phyloP scores from a whole-genome alignment of 129 eudicot species.

The Kitagawia praeruptora region DNA sequence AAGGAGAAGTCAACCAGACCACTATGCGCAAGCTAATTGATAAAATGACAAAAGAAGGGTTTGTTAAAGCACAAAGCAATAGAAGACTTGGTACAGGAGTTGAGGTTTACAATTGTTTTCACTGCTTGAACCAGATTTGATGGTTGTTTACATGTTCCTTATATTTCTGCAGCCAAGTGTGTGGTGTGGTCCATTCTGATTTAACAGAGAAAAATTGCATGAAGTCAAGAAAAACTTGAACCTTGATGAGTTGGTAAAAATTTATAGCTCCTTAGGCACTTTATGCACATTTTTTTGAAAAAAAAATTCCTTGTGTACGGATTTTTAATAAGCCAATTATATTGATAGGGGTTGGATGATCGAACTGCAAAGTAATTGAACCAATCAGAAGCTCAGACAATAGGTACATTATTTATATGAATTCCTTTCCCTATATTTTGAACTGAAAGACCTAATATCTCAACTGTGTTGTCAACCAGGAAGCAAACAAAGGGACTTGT shows the following conservation, averaged over 20 bases:
- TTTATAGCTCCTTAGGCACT: neutral
- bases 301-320: neutral
- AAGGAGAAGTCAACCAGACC: constrained; percentile 60
- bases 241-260: constrained; percentile 49
- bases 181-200: constrained; percentile 84
- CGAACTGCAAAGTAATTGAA: constrained; percentile 39
- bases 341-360: constrained; percentile 48
- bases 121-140: neutral
- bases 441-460: neutral
- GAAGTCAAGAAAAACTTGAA: constrained; percentile 71
- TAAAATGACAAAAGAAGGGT: constrained; percentile 86
- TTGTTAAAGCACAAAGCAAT: constrained; percentile 52
- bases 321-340: constrained; percentile 8
- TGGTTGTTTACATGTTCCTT: neutral
- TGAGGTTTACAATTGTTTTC: neutral
- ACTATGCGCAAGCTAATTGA: constrained; percentile 72
- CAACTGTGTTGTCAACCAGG: constrained; percentile 29
- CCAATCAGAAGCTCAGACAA: constrained; percentile 24
- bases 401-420: constrained; percentile 28
- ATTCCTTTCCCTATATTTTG: neutral
- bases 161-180: constrained; percentile 57
- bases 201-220: constrained; percentile 56
- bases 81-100: constrained; percentile 62
- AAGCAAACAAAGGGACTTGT: constrained; percentile 41
- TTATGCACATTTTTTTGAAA: neutral